Conservation (phyloP, 2,329 filamentous ascomycete genomes). For the Magnaporthiopsis rhizophila region DNA sequence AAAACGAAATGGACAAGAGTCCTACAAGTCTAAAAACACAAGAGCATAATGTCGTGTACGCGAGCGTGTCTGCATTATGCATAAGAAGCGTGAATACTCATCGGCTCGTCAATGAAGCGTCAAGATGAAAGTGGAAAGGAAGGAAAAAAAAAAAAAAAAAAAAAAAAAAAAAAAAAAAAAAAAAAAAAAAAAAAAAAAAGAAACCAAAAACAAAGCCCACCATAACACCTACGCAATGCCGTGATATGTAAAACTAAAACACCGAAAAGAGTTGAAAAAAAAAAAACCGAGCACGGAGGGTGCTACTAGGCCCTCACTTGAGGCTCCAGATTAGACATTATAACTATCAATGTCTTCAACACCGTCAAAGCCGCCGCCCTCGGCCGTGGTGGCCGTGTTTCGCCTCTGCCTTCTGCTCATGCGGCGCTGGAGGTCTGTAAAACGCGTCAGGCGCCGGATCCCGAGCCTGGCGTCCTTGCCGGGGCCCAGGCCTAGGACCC, state of each 20-base stretch:
- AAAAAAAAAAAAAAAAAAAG: not conserved
- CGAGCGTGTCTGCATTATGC: not conserved
- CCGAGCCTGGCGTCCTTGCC: slow-evolving; percentile 31
- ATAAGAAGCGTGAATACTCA: not conserved
- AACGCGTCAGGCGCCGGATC: slow-evolving; percentile 34
- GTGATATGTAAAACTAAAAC: not conserved
- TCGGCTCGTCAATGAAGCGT: not conserved
- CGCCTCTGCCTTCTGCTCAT: slow-evolving; percentile 17
- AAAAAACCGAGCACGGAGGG: not conserved
- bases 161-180: not conserved
- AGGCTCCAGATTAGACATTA: not conserved
- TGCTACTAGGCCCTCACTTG: not conserved
- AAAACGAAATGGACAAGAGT: not conserved
- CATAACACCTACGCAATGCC: not conserved
- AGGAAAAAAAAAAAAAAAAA: not conserved
- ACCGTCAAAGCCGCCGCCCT: not conserved
- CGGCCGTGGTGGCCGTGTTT: not conserved
- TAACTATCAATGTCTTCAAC: not conserved
- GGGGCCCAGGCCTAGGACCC: slow-evolving; percentile 39
- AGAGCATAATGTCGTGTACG: not conserved
- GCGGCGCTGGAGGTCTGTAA: slow-evolving; percentile 32
- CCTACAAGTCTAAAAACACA: not conserved
- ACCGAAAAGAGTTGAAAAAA: not conserved
- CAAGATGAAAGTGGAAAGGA: not conserved
- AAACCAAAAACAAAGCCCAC: not conserved